Evolutionary conservation across 129 eudicot species (phyloP).

Genomic region (Escallonia rubra): DNA sequence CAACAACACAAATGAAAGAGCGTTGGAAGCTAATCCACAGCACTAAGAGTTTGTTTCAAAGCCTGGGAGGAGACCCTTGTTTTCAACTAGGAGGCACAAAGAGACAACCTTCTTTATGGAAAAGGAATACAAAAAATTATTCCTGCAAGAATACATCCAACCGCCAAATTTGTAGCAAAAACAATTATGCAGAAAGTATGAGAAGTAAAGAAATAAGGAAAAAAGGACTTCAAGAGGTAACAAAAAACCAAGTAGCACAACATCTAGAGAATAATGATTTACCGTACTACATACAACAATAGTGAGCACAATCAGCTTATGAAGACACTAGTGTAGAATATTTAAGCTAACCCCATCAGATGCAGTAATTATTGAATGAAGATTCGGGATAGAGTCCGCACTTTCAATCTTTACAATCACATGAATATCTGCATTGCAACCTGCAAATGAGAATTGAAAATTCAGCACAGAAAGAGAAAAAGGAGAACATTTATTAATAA

Average conservation of each 20-base stretch:
- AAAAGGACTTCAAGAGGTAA: not conserved
- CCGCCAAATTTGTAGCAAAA: not conserved
- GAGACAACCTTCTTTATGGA: not conserved
- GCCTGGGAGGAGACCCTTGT: not conserved
- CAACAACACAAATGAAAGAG: not conserved
- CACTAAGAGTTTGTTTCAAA: not conserved
- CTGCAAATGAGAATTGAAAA: conserved; percentile 33
- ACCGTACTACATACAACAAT: not conserved
- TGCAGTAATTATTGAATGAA: conserved; percentile 85
- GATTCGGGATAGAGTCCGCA: conserved; percentile 92
- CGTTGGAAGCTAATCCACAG: not conserved
- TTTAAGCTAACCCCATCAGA: conserved; percentile 80
- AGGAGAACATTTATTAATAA: not conserved
- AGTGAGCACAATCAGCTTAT: not conserved
- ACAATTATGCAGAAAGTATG: too few relatives aligned
- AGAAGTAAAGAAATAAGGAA: too few relatives aligned
- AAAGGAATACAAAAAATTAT: not conserved
- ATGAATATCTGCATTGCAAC: conserved; percentile 78
- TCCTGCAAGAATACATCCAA: not conserved
- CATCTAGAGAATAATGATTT: not conserved
- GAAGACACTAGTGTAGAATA: not conserved
- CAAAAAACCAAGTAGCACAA: not conserved
- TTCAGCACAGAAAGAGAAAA: conserved; percentile 2
- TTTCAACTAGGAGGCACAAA: not conserved
- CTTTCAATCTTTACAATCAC: conserved; percentile 92